A percentile compares a stretch with the other conserved stretches of the same genome.
Conservation (phyloP, 495 filamentous ascomycete species). For the Alectoria sarmentosa region DNA sequence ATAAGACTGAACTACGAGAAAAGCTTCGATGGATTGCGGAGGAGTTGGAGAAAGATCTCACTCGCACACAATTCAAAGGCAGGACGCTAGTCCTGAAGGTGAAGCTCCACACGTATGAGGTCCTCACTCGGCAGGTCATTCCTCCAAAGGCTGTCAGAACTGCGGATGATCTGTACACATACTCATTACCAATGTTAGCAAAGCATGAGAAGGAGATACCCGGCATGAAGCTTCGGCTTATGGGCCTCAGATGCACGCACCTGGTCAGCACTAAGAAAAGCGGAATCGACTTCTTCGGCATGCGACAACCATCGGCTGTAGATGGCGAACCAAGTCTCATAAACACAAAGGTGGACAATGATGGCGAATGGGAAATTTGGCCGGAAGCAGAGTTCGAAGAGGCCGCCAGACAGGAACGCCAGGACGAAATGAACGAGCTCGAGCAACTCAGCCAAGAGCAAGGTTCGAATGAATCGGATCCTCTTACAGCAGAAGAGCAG, state of each 20-base stretch:
- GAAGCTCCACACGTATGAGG: slow-evolving; percentile 91
- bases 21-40: slow-evolving; percentile 76
- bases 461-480: slow-evolving; percentile 5
- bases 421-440: slow-evolving; percentile 58
- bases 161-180: slow-evolving; percentile 79
- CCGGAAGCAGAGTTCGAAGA: slow-evolving; percentile 64
- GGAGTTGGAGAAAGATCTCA: slow-evolving; percentile 82
- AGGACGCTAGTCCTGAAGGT: slow-evolving; percentile 86
- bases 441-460: slow-evolving; percentile 57
- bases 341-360: slow-evolving; percentile 15
- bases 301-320: slow-evolving; percentile 21
- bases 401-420: slow-evolving; percentile 53
- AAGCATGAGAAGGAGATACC: slow-evolving; percentile 85
- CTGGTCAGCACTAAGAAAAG: slow-evolving; percentile 78
- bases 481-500: slow-evolving; percentile 16
- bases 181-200: slow-evolving; percentile 70
- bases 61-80: slow-evolving; percentile 74
- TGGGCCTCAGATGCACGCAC: slow-evolving; percentile 84
- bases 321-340: neutral
- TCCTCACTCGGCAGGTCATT: slow-evolving; percentile 72
- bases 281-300: slow-evolving; percentile 73
- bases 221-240: slow-evolving; percentile 70
- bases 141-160: slow-evolving; percentile 61
- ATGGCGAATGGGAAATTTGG: slow-evolving; percentile 57
- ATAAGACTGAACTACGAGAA: slow-evolving; percentile 57